phyloP scores from a whole-genome alignment of 768 basidiomycete species.

The Neoboletus brunneissimus region DNA sequence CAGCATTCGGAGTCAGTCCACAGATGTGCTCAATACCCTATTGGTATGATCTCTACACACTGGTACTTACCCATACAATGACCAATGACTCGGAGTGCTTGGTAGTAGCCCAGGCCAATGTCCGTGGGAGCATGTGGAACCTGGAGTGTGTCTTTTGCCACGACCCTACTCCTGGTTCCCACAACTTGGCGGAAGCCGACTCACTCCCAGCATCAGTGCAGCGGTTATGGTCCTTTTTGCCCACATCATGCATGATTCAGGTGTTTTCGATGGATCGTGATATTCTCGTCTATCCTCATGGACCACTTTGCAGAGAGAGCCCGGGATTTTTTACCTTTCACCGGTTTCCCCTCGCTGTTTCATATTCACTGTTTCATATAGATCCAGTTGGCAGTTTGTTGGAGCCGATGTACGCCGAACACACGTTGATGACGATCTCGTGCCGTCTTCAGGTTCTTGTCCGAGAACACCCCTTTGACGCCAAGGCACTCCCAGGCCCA shows the following conservation, averaged over 20 bases:
- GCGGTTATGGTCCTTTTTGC: background rate
- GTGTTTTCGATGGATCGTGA: background rate
- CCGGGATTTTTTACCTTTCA: background rate
- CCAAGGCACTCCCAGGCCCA: conserved; percentile 16
- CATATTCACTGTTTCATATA: background rate
- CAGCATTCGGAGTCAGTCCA: no score
- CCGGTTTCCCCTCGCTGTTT: background rate
- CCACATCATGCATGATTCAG: background rate
- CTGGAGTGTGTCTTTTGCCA: no score
- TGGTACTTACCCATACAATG: no score
- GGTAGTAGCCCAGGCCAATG: no score
- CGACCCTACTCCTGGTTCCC: background rate
- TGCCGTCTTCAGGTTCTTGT: background rate
- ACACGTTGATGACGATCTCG: background rate
- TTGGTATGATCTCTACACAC: no score
- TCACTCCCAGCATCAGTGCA: background rate
- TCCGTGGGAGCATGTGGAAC: background rate
- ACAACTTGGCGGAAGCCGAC: background rate
- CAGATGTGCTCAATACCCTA: no score
- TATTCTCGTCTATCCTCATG: background rate
- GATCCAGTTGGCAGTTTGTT: background rate
- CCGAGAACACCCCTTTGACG: conserved; percentile 1
- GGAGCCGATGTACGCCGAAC: background rate
- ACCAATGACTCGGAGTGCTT: no score
- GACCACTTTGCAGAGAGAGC: background rate